phyloP scores from a whole-genome alignment of 495 filamentous ascomycete species.

The Aspergillus wentii region DNA sequence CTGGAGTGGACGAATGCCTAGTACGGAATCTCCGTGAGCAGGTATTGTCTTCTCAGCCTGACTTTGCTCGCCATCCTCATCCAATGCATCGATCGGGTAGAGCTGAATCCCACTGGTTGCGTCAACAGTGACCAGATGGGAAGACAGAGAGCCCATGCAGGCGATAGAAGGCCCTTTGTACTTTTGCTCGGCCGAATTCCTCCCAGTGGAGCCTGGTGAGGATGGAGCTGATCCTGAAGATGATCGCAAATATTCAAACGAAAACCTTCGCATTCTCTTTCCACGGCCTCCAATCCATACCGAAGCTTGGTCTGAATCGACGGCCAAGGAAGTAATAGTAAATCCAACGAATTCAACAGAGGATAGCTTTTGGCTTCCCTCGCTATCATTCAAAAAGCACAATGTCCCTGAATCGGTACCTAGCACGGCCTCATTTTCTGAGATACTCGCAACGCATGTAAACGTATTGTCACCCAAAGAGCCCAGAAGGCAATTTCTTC shows the following conservation, averaged over 20 bases:
- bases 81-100: constrained; percentile 33
- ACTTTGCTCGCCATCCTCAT: constrained; percentile 26
- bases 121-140: constrained; percentile 72
- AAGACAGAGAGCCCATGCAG: constrained; percentile 66
- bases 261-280: constrained; percentile 31
- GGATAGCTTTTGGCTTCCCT: constrained; percentile 60
- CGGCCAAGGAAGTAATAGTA: constrained; percentile 45
- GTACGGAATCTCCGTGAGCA: constrained; percentile 73
- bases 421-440: constrained; percentile 49
- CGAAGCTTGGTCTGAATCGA: constrained; percentile 44
- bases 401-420: constrained; percentile 45
- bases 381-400: constrained; percentile 66
- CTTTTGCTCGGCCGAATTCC: constrained; percentile 17
- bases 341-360: constrained; percentile 31
- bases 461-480: constrained; percentile 75
- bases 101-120: constrained; percentile 66
- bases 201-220: constrained; percentile 20
- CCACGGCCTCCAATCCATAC: constrained; percentile 55
- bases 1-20: constrained; percentile 64
- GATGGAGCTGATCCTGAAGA: constrained; percentile 18
- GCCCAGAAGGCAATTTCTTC: constrained; percentile 54
- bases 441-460: constrained; percentile 68
- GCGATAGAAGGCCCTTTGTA: constrained; percentile 34
- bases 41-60: constrained; percentile 37
- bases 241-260: constrained; percentile 32